These are phyloP conservation scores for Solanum chilense DNA, from an alignment of 257 asterid species.

Conservation along the genomic window DNA sequence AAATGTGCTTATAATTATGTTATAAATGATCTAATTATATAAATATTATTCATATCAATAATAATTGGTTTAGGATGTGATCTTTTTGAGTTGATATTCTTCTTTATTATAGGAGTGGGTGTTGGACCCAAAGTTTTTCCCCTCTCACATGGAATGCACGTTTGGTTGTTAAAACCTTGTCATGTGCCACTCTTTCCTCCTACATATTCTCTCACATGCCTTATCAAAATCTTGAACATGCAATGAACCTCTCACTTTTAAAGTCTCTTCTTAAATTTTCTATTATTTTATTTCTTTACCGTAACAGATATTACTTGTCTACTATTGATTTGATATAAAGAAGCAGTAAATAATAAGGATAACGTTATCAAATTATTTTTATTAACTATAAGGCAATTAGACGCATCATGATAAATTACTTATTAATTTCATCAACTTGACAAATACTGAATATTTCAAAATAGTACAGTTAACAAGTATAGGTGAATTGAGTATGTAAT, in stretches of 20 bases:
- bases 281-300: not conserved
- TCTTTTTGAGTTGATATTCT: constrained; percentile 20
- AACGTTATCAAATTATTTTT: not conserved
- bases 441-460: too few species aligned
- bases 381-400: not conserved
- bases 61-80: constrained; percentile 7
- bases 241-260: constrained; percentile 13
- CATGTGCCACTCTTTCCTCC: constrained; percentile 50
- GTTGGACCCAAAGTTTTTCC: constrained; percentile 26
- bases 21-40: not conserved
- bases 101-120: constrained; percentile 25
- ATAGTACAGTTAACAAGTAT: too few species aligned
- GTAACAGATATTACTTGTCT: too few species aligned
- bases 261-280: not conserved
- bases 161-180: constrained; percentile 17
- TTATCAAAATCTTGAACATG: constrained; percentile 14
- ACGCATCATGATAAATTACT: too few species aligned
- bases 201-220: constrained; percentile 12
- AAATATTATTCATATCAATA: not conserved
- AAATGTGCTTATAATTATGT: not conserved
- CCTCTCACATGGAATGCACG: constrained; percentile 62
- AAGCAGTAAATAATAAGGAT: not conserved
- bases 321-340: too few species aligned
- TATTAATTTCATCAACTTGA: too few species aligned
- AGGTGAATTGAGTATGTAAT: not conserved